Conservation (phyloP, 2,329 filamentous ascomycete genomes). For the Dendryphion nanum region DNA sequence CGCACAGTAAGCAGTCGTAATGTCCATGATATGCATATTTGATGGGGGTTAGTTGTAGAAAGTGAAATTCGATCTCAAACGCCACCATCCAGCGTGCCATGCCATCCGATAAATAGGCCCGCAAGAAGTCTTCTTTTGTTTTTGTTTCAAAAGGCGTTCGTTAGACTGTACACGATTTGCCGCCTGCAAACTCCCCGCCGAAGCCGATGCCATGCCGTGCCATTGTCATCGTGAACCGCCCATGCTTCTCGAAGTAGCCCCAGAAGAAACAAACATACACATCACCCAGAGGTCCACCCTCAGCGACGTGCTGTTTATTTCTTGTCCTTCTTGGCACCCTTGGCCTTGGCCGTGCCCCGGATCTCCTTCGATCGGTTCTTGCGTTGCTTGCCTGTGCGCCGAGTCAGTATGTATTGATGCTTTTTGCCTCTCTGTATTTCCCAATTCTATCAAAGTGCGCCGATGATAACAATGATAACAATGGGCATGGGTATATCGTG, state of each 20-base stretch:
- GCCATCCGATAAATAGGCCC: no score
- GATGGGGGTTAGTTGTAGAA: no score
- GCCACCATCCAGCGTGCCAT: conserved; percentile 37
- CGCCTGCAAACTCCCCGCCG: no score
- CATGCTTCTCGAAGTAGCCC: neutral
- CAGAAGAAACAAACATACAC: conserved; percentile 29
- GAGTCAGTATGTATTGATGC: conserved; percentile 31
- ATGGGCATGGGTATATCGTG: conserved; percentile 1
- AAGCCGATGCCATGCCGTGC: no score
- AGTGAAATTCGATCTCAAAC: conserved; percentile 38
- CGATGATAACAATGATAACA: neutral
- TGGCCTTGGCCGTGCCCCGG: conserved; percentile 96
- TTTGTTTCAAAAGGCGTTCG: conserved; percentile 37
- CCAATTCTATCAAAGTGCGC: conserved; percentile 5
- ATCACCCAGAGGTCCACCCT: conserved; percentile 24
- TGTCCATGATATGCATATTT: conserved; percentile 43
- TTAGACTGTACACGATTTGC: conserved; percentile 38
- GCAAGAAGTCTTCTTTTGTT: conserved; percentile 34
- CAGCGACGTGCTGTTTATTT: conserved; percentile 41
- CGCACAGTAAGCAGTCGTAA: conserved; percentile 31
- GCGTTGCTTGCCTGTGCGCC: conserved; percentile 89
- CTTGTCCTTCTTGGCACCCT: conserved; percentile 94
- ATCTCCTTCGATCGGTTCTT: conserved; percentile 99
- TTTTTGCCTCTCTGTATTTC: conserved; percentile 1
- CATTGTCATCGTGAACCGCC: no score